Conservation (phyloP, 1,284 basidiomycete species). For the Phellopilus nigrolimitatus region DNA sequence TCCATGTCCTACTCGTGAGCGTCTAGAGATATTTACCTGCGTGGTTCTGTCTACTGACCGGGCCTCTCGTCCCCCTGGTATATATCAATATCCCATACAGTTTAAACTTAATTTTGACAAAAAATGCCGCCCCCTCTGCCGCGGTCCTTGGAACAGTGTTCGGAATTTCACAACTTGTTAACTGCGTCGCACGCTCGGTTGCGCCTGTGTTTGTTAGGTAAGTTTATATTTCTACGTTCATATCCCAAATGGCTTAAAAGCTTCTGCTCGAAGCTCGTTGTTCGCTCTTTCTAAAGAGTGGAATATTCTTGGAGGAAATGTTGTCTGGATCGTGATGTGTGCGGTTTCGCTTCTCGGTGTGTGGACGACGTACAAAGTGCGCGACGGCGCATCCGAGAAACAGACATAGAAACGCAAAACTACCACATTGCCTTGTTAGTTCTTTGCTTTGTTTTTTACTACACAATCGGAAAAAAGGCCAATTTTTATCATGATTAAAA, state of each 20-base stretch:
- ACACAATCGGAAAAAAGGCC: neutral
- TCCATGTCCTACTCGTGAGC: conserved; percentile 34
- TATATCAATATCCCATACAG: conserved; percentile 5
- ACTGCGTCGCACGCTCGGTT: conserved; percentile 20
- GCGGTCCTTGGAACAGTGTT: conserved; percentile 22
- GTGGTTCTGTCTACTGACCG: too few relatives aligned
- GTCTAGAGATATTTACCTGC: too few relatives aligned
- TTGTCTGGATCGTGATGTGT: conserved; percentile 18
- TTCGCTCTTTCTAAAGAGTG: conserved; percentile 14
- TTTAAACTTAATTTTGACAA: conserved; percentile 21
- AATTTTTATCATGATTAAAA: neutral
- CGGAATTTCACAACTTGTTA: conserved; percentile 21
- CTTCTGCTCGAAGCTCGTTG: neutral
- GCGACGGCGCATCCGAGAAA: conserved; percentile 6
- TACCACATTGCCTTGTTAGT: too few relatives aligned
- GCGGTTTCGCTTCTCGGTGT: conserved; percentile 5
- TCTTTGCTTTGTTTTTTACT: too few relatives aligned
- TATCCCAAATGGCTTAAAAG: neutral
- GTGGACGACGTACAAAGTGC: conserved; percentile 3
- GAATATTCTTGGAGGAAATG: conserved; percentile 10
- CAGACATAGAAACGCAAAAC: too few relatives aligned
- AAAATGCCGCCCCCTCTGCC: conserved; percentile 20
- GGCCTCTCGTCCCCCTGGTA: too few relatives aligned
- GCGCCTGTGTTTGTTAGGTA: conserved; percentile 22
- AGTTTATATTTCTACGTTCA: neutral